Percentiles rank a stretch among this genome's conserved stretches.
These are phyloP conservation scores for Penicillium corylophilum DNA, from an alignment of 2,329 filamentous ascomycete genomes.

Conservation along the genomic window DNA sequence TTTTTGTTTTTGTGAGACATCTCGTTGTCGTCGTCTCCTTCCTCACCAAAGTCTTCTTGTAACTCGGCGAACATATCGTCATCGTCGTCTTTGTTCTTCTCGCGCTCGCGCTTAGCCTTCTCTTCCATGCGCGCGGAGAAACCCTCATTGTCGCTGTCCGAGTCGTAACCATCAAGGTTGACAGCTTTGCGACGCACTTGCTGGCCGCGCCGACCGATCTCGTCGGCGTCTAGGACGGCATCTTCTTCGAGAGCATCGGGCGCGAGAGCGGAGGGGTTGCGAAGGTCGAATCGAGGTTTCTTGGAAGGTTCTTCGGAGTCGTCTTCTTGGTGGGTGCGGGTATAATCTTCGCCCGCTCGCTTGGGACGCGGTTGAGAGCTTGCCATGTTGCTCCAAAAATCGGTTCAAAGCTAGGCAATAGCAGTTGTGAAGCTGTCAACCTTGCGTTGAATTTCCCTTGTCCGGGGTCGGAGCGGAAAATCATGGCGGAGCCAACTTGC, in stretches of 20 bases:
- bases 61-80: constrained; percentile 80
- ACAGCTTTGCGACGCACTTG: constrained; percentile 88
- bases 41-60: constrained; percentile 58
- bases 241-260: constrained; percentile 75
- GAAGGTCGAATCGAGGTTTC: constrained; percentile 87
- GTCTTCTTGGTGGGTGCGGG: constrained; percentile 67
- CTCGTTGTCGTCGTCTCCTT: constrained; percentile 53
- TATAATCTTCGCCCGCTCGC: constrained; percentile 77
- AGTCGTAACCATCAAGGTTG: constrained; percentile 95
- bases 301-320: constrained; percentile 56
- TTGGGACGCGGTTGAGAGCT: constrained; percentile 73
- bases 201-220: constrained; percentile 72
- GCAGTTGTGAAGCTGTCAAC: constrained; percentile 7
- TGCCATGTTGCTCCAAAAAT: constrained; percentile 45
- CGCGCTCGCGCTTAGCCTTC: constrained; percentile 45
- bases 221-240: constrained; percentile 81
- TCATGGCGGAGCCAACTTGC: constrained; percentile 38
- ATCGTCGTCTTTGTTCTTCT: constrained; percentile 42
- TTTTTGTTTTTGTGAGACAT: constrained; percentile 61
- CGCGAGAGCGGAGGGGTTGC: constrained; percentile 89
- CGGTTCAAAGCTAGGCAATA: neutral
- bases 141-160: constrained; percentile 86
- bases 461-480: constrained; percentile 44
- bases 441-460: constrained; percentile 5
- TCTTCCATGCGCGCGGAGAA: constrained; percentile 73